Evolutionary conservation across 495 filamentous ascomycete species (phyloP).

Genomic region (Apodospora peruviana): DNA sequence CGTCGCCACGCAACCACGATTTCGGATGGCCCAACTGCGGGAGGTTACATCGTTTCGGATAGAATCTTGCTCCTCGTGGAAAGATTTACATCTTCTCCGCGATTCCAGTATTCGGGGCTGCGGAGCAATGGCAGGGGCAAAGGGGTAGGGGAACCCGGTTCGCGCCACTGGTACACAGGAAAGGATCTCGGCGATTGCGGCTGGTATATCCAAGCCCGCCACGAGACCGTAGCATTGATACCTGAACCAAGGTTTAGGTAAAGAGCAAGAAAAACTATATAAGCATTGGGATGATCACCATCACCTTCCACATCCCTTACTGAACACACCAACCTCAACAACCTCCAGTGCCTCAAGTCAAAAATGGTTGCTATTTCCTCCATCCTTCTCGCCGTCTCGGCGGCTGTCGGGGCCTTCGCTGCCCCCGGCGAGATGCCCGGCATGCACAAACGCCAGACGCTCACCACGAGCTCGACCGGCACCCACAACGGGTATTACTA

Average conservation of each 20-base stretch:
- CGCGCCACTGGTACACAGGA: not conserved
- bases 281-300: not conserved
- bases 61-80: not conserved
- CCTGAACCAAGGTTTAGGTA: not conserved
- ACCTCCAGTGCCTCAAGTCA: not conserved
- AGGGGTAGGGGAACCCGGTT: not conserved
- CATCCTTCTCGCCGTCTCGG: conserved; percentile 28
- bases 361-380: conserved; percentile 32
- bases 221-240: not conserved
- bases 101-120: not conserved
- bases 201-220: not conserved
- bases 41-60: conserved; percentile 1
- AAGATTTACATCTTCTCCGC: not conserved
- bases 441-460: conserved; percentile 19
- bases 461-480: conserved; percentile 31
- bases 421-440: conserved; percentile 25
- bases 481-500: conserved; percentile 53
- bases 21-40: not conserved
- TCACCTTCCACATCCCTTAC: not conserved
- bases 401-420: conserved; percentile 28
- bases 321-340: not conserved
- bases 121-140: not conserved
- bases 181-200: not conserved
- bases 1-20: not conserved
- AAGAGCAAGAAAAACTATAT: not conserved